Evolutionary conservation across 1,284 basidiomycete genomes (phyloP).

Genomic region (Heterobasidion occidentale): DNA sequence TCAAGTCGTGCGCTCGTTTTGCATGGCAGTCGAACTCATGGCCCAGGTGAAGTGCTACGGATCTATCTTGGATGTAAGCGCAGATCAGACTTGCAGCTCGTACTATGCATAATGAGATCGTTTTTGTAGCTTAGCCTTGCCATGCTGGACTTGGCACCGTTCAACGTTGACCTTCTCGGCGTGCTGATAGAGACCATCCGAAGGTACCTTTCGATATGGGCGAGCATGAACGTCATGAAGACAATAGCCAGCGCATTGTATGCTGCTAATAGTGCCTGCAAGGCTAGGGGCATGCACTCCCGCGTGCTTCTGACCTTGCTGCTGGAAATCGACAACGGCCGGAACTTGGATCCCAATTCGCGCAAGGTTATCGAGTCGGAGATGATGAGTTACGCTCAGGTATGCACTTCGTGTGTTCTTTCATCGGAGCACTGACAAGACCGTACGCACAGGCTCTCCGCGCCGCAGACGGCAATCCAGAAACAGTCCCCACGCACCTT

Average conservation of each 20-base stretch:
- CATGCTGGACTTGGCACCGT: conserved; percentile 39
- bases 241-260: conserved; percentile 52
- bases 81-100: neutral
- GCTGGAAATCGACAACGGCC: conserved; percentile 53
- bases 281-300: conserved; percentile 52
- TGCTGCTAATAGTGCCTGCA: conserved; percentile 54
- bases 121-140: conserved; percentile 47
- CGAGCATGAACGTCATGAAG: conserved; percentile 59
- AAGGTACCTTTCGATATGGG: conserved; percentile 65
- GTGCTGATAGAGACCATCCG: conserved; percentile 59
- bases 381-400: conserved; percentile 49
- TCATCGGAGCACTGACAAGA: neutral
- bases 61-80: conserved; percentile 56
- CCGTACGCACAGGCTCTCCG: conserved; percentile 30
- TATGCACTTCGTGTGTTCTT: conserved; percentile 22
- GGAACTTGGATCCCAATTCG: conserved; percentile 41
- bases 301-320: conserved; percentile 53
- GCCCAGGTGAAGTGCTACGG: conserved; percentile 54
- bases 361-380: conserved; percentile 55
- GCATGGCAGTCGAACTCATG: conserved; percentile 51
- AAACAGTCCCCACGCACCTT: conserved; percentile 48
- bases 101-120: too few relatives aligned
- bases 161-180: conserved; percentile 42
- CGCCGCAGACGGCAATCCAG: conserved; percentile 35
- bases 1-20: conserved; percentile 42